Evolutionary conservation across 1,284 basidiomycete genomes (phyloP), one percentile per base, ranked within the genome.

Genomic region (Neonothopanus nambi): DNA sequence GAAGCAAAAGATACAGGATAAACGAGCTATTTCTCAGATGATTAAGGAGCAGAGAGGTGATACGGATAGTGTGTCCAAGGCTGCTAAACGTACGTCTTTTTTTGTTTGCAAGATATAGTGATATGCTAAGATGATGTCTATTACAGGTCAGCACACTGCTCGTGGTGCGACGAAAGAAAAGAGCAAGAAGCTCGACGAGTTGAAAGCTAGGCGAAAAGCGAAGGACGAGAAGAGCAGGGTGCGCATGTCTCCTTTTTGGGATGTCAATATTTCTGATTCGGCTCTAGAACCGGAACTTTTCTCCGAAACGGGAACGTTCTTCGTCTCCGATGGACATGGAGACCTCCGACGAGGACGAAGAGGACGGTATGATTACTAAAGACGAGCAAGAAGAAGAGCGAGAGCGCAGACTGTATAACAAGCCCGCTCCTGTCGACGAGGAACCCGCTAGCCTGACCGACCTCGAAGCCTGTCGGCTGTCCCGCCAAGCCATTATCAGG

Each of bases 141-240:
- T 45, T 58, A 30, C 54, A 91, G 89, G 87, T 21, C 80, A 84
- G 71, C 89, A 93, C 58, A 81, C 85, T 26, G 79, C 82, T 23
- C 84, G 91, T 18, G 91, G 91, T 12, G 84, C 87, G 4, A 89
- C 89, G 1, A 92, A 90, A 64, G 90, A 93, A 71, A 95, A 95
- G 72, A 77, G 78, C 5, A 79, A 79, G 43, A 91, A 89, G 61
- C 78, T 95, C 21, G 89, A 89, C 54, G 91, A 93, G 67, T 75
- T 95, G 21, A 94, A 89, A 71, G 90, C 87, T n/a, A 87, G 79
- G 63, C 78, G 94, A 40, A 91, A 85, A 64, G 89, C 88, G 5
- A 90, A 89, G 66, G 87, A 86, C 57, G 87, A 91, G 65, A 84
- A 83, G 70, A 86, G 84, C 65, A 78, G 81, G 56, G 87, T 89